Percentiles rank a stretch among this genome's conserved stretches.
These are phyloP conservation scores for Schoenoplectus tabernaemontani DNA, from an alignment of 202 grass and related monocot species.

Conservation along the genomic window DNA sequence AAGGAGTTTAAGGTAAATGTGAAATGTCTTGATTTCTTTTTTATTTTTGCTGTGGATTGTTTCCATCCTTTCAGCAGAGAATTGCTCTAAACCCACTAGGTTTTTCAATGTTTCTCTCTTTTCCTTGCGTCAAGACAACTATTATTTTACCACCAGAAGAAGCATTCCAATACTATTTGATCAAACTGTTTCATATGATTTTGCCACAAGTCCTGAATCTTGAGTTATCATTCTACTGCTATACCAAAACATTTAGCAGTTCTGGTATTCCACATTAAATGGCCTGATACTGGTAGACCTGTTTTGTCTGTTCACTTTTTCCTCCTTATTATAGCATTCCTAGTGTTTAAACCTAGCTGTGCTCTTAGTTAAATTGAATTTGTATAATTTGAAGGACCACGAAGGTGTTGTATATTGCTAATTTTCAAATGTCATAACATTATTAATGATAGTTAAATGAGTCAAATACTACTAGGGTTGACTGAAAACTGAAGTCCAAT, in stretches of 20 bases:
- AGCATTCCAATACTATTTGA: background rate
- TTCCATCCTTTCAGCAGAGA: background rate
- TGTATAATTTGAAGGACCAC: background rate
- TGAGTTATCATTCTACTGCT: background rate
- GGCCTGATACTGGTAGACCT: background rate
- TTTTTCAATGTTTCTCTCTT: background rate
- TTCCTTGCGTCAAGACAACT: background rate
- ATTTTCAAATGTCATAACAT: background rate
- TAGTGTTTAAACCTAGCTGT: background rate
- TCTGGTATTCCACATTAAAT: background rate
- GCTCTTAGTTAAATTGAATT: background rate
- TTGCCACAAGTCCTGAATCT: background rate
- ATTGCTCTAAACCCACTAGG: background rate
- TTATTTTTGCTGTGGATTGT: background rate
- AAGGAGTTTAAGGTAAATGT: conserved; percentile 80
- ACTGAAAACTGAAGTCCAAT: conserved; percentile 11
- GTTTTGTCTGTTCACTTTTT: background rate
- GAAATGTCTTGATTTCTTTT: background rate
- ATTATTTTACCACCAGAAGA: background rate
- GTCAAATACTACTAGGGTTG: background rate
- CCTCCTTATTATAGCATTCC: background rate
- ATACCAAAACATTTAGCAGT: background rate
- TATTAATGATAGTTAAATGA: background rate
- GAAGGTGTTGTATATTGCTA: background rate
- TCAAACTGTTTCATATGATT: background rate